Base-by-base conservation (phyloP, 2,329 filamentous ascomycete genomes). In the Mycosphaerella arachidis region DNA sequence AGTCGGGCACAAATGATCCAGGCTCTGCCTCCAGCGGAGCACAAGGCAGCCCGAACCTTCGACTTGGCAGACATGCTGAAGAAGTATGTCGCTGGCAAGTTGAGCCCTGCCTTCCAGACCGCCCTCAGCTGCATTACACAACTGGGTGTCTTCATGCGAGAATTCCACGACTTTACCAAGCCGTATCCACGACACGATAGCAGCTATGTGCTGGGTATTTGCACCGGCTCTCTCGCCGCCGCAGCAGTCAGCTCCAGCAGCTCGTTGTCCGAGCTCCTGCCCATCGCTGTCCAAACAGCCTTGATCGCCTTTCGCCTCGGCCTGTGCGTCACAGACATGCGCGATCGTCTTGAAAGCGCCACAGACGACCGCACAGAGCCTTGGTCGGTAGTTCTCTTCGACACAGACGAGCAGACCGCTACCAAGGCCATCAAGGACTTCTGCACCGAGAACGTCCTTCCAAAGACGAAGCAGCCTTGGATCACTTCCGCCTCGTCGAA, bases 231-330 rank as follows among this genome's bases (percentile, higher is more conserved):
- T 8, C 46, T 69, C 16, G 62, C 64, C 20, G 67, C 67, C 9
- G 66, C 62, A 3, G 66, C 66, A 5, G 59, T 67, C 31, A 66
- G 66, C 56, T 60, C 56, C 40, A 56, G 60, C 53, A 56, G 45
- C 20, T 65, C 56, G 48, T 31, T 63, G 3, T 57, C 54, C 8
- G 59, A 62, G 20, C 51, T 68, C 18, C 50, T 68, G 20, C 56
- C 60, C 27, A 37, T 63, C 4, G 67, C 58, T 29, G 51, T 64
- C n/a, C 57, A 80, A 33, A 69, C 73, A 10, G 78, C 78, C 3
- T 43, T 66, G 3, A 53, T 75, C 1, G 77, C 81, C 1, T 82
- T 83, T 58, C 72, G 80, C 0, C 69, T 82, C 2, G 80, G 80
- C 2, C 65, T 57, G 6, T 50, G 46, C 16, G 55, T 55, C 8